Evolutionary conservation across 2,329 filamentous ascomycete species (phyloP).

Genomic region (Cladobotryum mycophilum): DNA sequence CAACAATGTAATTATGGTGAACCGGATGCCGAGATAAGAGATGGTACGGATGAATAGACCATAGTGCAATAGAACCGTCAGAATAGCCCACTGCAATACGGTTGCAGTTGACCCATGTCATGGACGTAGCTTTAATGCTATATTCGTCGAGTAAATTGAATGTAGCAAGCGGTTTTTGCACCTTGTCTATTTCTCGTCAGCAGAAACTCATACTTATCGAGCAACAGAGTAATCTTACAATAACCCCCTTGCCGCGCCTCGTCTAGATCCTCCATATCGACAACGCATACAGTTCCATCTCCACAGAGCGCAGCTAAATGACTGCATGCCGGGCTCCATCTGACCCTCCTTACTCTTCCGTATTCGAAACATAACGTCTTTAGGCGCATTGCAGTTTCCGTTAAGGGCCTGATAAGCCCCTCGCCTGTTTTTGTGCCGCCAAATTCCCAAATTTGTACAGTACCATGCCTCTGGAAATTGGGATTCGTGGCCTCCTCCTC

Average conservation of each 20-base stretch:
- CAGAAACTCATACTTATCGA: background rate
- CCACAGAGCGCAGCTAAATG: slow-evolving; percentile 45
- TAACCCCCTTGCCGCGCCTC: slow-evolving; percentile 28
- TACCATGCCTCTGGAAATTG: slow-evolving; percentile 37
- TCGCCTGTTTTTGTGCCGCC: slow-evolving; percentile 22
- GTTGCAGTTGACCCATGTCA: slow-evolving; percentile 51
- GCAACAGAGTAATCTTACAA: slow-evolving; percentile 29
- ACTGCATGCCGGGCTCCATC: slow-evolving; percentile 47
- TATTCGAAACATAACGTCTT: slow-evolving; percentile 43
- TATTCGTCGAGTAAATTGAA: slow-evolving; percentile 42
- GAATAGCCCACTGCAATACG: slow-evolving; percentile 49
- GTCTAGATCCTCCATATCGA: slow-evolving; percentile 31
- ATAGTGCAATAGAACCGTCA: slow-evolving; percentile 50
- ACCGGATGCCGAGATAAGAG: slow-evolving; percentile 46
- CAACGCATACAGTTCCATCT: slow-evolving; percentile 45
- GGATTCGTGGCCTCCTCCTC: slow-evolving; percentile 31
- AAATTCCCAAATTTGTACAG: slow-evolving; percentile 49
- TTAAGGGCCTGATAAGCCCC: slow-evolving; percentile 30
- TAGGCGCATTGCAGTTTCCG: slow-evolving; percentile 31
- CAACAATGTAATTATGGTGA: slow-evolving; percentile 49
- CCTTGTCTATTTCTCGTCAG: slow-evolving; percentile 35
- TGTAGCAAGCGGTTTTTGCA: slow-evolving; percentile 38
- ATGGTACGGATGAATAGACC: slow-evolving; percentile 46
- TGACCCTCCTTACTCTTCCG: slow-evolving; percentile 44
- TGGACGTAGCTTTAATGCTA: slow-evolving; percentile 42